Evolutionary conservation across 805 yeast genomes (phyloP).

Genomic region (Kodamaea kaohsiungensis): DNA sequence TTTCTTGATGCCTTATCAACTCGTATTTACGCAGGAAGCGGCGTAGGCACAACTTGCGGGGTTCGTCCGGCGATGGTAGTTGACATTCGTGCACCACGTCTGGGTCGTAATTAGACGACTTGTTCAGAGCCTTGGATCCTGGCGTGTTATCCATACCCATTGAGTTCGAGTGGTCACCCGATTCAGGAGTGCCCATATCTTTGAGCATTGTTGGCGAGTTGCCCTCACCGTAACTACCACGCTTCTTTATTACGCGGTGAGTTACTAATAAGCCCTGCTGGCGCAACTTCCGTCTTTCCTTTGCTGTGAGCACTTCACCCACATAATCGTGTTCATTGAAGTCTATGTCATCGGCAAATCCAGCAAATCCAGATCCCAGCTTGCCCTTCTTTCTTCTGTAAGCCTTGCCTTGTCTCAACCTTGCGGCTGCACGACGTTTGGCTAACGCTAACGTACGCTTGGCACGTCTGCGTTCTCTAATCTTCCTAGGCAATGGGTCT

Average conservation of each 20-base stretch:
- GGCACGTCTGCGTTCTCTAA: conserved; percentile 11
- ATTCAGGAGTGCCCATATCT: conserved; percentile 8
- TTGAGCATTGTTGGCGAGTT: conserved; percentile 11
- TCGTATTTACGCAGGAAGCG: conserved; percentile 72
- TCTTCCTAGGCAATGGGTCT: conserved; percentile 13
- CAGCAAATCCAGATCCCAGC: neutral
- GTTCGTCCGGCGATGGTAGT: conserved; percentile 45
- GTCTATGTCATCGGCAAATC: conserved; percentile 4
- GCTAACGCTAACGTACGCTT: conserved; percentile 10
- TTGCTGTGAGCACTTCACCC: conserved; percentile 6
- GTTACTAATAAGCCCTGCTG: conserved; percentile 12
- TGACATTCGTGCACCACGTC: conserved; percentile 50
- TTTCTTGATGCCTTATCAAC: conserved; percentile 91
- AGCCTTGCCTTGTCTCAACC: neutral
- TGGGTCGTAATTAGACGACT: conserved; percentile 47
- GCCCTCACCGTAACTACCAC: neutral
- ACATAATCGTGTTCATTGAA: conserved; percentile 4
- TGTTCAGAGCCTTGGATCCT: conserved; percentile 19
- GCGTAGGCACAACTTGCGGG: conserved; percentile 40
- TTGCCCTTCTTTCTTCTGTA: conserved; percentile 7
- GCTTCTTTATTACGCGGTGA: conserved; percentile 31
- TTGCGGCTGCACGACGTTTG: neutral
- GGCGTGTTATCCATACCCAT: conserved; percentile 3
- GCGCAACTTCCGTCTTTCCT: conserved; percentile 4
- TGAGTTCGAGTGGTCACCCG: neutral